Evolutionary conservation across 73 alveolate genomes (phyloP).

Genomic region (Effrenium voratum): DNA sequence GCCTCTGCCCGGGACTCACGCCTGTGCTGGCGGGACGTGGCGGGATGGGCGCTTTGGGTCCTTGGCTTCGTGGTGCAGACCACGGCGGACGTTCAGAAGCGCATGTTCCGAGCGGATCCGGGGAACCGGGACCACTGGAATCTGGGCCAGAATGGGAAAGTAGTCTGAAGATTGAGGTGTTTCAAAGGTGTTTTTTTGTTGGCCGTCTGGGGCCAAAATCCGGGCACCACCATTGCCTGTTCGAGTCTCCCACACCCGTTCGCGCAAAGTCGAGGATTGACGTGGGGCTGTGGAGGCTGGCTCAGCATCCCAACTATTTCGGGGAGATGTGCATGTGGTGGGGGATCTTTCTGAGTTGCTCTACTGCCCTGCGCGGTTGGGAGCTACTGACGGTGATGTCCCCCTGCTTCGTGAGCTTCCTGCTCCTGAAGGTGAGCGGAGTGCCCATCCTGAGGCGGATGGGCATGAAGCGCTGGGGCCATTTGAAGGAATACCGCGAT

Average conservation of each 20-base stretch:
- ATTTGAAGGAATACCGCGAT: slow-evolving; percentile 51
- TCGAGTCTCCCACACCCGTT: too few species aligned
- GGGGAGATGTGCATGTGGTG: slow-evolving; percentile 84
- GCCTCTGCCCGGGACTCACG: neutral
- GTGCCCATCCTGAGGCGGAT: slow-evolving; percentile 25
- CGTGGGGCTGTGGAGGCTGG: slow-evolving; percentile 62
- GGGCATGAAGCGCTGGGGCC: slow-evolving; percentile 89
- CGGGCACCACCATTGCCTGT: too few species aligned
- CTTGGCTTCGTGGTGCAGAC: slow-evolving; percentile 53
- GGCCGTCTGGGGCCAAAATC: too few species aligned
- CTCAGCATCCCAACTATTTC: slow-evolving; percentile 88
- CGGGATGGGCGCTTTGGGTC: slow-evolving; percentile 74
- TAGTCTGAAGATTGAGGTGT: too few species aligned
- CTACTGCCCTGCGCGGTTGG: slow-evolving; percentile 55
- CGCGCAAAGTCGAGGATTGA: too few species aligned
- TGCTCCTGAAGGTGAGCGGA: slow-evolving; percentile 55
- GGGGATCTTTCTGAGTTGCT: slow-evolving; percentile 75
- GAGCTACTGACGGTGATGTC: slow-evolving; percentile 42
- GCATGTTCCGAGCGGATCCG: slow-evolving; percentile 66
- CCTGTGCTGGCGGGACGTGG: slow-evolving; percentile 61
- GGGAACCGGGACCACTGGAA: slow-evolving; percentile 56
- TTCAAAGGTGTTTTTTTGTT: too few species aligned
- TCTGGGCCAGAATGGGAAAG: too few species aligned
- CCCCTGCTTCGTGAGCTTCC: slow-evolving; percentile 61
- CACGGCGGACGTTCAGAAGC: slow-evolving; percentile 55